Base-by-base conservation (phyloP, 73 alveolate genomes). In the Paramecium biaurelia region DNA sequence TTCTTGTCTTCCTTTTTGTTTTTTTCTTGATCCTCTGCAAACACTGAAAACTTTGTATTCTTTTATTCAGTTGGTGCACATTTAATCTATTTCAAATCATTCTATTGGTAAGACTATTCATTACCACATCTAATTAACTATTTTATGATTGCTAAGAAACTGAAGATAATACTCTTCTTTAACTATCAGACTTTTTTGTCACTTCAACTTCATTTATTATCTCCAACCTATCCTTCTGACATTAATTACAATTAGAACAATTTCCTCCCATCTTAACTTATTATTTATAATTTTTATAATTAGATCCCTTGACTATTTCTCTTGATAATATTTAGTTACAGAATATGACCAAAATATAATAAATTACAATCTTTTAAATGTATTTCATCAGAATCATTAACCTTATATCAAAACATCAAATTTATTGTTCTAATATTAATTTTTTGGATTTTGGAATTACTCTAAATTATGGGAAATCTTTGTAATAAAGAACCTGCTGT, bases 31-130 rank as follows among this genome's bases (percentile, higher is more conserved):
- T 79, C 90, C 18, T 79, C 90, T 3, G 56, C 32, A 45, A 41
- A 79, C 20, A 79, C 90, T 38, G 90, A 41, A 79, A 79, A 79
- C 56, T 79, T 79, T 11, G 74, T 42, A 24, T 79, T 43, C 74
- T 79, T 41, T 53, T 79, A 21, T 23, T 47, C 90, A 4, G 47
- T 79, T 34, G 59, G 58, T 8, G 34, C 58, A 35, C 86, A 63
- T n/a, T 12, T 35, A 7, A 10, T 72, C 35, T 20, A 23, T 72
- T 72, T 72, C 15, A 72, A 35, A 37, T 72, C 86, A 37, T 35
- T 72, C 86, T 72, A 37, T 18, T 4, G 14, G 0, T 72, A 6
- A 10, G 1, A 5, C 5, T 32, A 28, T 63, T 63, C 84, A 38
- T 12, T 72, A 72, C 86, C 24, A 10, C 56, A 72, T 72, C 58